Base-by-base conservation (phyloP, 2,329 filamentous ascomycete genomes). In the Diaporthe humulicola region DNA sequence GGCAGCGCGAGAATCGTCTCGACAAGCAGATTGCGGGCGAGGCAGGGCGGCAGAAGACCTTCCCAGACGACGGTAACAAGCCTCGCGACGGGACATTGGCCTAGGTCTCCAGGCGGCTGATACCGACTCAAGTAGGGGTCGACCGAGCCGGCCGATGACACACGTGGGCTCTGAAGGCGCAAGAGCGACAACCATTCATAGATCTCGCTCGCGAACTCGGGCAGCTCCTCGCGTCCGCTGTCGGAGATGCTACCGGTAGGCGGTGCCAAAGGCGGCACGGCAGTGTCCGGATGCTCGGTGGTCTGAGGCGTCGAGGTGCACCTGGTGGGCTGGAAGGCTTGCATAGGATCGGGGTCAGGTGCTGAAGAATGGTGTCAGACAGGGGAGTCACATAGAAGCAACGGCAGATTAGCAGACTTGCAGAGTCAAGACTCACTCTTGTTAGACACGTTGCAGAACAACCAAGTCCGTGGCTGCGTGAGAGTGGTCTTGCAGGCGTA, bases 401-500 rank as follows among this genome's bases (percentile, higher is more conserved):
- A 74, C 50, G 57, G 67, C 36, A 54, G 38, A 60, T 22, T 36
- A 25, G 50, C 22, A 58, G 17, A 33, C 30, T 56, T 10, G 14
- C 28, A 57, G 42, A 15, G 25, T 42, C 17, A 69, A 57, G 54
- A 77, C 82, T 77, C 84, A 91, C 89, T 83, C 76, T 85, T 86
- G 78, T 79, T 79, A 69, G 78, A 84, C 54, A 92, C 82, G 79
- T 95, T 93, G 79, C 89, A 93, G 79, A 97, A 96, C 0, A 98
- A 85, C 95, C 96, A 98, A 1, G 90, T 90, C 30, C 93, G 80
- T 1, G 92, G 90, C 58, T 88, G 84, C 66, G 89, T 90, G 30
- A 98, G 86, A 30, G 95, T 94, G 77, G 95, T 94, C 79, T 93
- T 92, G 82, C 92, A 95, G 19, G 95, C 95, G 87, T 94, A 94